Percentiles rank a stretch among this genome's conserved stretches.
Evolutionary conservation across 352 stramenopile genomes (phyloP).

Genomic region (Pythium dissimile): DNA sequence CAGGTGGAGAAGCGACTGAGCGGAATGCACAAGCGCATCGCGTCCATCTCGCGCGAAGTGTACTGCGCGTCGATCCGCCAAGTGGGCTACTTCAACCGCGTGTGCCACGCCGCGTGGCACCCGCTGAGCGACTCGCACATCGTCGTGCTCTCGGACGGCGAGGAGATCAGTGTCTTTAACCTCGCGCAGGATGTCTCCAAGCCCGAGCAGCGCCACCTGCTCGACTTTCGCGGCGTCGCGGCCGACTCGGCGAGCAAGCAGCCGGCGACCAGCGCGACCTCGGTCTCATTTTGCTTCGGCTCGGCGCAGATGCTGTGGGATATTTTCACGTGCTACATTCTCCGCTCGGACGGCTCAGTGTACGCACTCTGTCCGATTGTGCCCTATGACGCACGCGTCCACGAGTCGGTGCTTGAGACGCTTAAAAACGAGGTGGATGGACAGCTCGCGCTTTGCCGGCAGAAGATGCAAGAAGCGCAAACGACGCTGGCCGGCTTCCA

Average conservation of each 20-base stretch:
- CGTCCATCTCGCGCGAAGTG: slow-evolving; percentile 53
- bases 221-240: slow-evolving; percentile 43
- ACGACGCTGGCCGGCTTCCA: slow-evolving; percentile 4
- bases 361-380: slow-evolving; percentile 71
- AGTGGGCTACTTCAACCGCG: slow-evolving; percentile 54
- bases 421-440: slow-evolving; percentile 63
- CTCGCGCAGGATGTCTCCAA: slow-evolving; percentile 57
- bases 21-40: slow-evolving; percentile 28
- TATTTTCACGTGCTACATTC: slow-evolving; percentile 68
- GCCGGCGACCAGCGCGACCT: slow-evolving; percentile 19
- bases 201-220: slow-evolving; percentile 62
- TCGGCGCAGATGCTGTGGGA: slow-evolving; percentile 59
- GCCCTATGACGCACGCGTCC: slow-evolving; percentile 53
- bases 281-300: slow-evolving; percentile 62
- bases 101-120: slow-evolving; percentile 64
- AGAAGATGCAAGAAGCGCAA: slow-evolving; percentile 38
- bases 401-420: slow-evolving; percentile 36
- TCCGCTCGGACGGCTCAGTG: slow-evolving; percentile 67
- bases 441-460: slow-evolving; percentile 38
- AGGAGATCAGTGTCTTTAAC: slow-evolving; percentile 76
- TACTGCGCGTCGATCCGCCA: slow-evolving; percentile 41
- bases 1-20: slow-evolving; percentile 29
- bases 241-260: slow-evolving; percentile 8
- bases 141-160: slow-evolving; percentile 68
- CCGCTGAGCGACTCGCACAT: slow-evolving; percentile 67